Evolutionary conservation across 2,329 filamentous ascomycete genomes (phyloP).

Genomic region (Neofusicoccum sp.): DNA sequence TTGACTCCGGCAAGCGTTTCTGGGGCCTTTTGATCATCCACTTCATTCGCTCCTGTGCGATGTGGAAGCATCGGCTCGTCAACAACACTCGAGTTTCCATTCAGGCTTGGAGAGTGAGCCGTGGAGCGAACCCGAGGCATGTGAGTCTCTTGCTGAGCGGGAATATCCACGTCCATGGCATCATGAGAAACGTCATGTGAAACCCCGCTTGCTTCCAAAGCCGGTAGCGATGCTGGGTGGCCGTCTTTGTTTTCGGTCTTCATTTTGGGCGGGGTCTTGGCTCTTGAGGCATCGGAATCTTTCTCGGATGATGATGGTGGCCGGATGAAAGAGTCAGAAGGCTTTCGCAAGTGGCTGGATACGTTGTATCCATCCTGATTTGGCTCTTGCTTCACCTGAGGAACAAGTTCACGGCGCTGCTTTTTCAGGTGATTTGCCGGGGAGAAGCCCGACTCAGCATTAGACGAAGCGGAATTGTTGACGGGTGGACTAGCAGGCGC

Average conservation of each 20-base stretch:
- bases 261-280: conserved; percentile 10
- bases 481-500: conserved; percentile 14
- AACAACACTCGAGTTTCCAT: not conserved
- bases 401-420: not conserved
- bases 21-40: not conserved
- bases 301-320: not conserved
- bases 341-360: not conserved
- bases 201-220: not conserved
- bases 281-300: not conserved
- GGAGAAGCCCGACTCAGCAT: not conserved
- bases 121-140: not conserved
- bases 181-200: not conserved
- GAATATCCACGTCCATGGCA: conserved; percentile 1
- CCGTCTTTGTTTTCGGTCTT: not conserved
- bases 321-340: not conserved
- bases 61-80: not conserved
- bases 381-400: not conserved
- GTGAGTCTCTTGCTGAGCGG: not conserved
- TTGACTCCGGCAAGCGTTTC: not conserved
- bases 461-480: not conserved
- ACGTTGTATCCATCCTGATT: not conserved
- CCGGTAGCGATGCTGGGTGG: not conserved
- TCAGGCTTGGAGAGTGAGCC: not conserved
- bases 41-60: not conserved
- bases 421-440: not conserved